phyloP scores from a whole-genome alignment of 2,329 filamentous ascomycete species.

The Penicillium sp. region DNA sequence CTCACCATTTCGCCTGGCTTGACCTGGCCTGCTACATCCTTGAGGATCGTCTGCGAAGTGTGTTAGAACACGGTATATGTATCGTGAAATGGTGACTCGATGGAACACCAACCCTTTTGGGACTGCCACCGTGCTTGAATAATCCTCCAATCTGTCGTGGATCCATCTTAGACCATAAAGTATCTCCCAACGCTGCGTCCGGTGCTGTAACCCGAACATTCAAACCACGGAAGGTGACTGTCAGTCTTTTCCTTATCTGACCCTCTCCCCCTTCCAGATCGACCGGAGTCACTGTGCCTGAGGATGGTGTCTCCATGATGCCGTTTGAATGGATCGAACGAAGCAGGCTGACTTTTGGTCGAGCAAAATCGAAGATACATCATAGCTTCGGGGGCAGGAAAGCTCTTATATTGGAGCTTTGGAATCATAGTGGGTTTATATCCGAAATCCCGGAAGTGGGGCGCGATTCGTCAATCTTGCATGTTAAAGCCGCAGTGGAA shows the following conservation, averaged over 20 bases:
- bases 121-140: conserved; percentile 19
- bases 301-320: conserved; percentile 32
- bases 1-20: conserved; percentile 47
- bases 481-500: neutral
- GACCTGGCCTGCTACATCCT: conserved; percentile 42
- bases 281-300: conserved; percentile 23
- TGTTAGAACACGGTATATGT: neutral
- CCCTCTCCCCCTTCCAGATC: conserved; percentile 27
- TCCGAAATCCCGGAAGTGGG: conserved; percentile 21
- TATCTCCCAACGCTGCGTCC: conserved; percentile 38
- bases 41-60: conserved; percentile 39
- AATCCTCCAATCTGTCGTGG: conserved; percentile 29
- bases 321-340: neutral
- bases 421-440: conserved; percentile 11
- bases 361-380: neutral
- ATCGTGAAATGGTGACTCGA: neutral
- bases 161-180: conserved; percentile 35
- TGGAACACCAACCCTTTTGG: conserved; percentile 30
- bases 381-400: neutral
- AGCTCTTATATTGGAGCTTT: conserved; percentile 14
- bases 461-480: neutral
- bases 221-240: conserved; percentile 38
- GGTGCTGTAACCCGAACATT: conserved; percentile 38
- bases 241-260: conserved; percentile 32
- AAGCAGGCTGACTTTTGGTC: neutral